Evolutionary conservation across 2,329 filamentous ascomycete genomes (phyloP).

Genomic region (Aspergillus sp.): DNA sequence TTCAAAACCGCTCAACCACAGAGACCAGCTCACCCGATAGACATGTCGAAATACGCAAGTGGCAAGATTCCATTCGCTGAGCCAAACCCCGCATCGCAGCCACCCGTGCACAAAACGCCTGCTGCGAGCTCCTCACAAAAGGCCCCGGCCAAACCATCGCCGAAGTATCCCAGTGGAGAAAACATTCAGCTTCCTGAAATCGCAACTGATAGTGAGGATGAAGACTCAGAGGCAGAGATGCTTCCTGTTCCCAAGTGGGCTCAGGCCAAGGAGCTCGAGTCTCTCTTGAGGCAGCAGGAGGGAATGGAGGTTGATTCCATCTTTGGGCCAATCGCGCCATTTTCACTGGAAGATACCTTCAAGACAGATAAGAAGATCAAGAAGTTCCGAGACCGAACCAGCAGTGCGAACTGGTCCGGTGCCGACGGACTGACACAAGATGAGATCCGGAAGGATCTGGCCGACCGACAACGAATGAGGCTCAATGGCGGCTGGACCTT

Average conservation of each 20-base stretch:
- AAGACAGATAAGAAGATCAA: slow-evolving; percentile 81
- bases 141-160: slow-evolving; percentile 59
- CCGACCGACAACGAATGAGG: slow-evolving; percentile 72
- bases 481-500: slow-evolving; percentile 84
- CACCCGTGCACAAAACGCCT: slow-evolving; percentile 61
- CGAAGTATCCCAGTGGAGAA: slow-evolving; percentile 83
- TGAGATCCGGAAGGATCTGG: slow-evolving; percentile 75
- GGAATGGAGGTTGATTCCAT: slow-evolving; percentile 70
- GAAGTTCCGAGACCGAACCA: slow-evolving; percentile 85
- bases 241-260: slow-evolving; percentile 77
- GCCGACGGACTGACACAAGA: slow-evolving; percentile 81
- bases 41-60: slow-evolving; percentile 83
- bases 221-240: slow-evolving; percentile 60
- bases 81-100: slow-evolving; percentile 50
- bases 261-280: slow-evolving; percentile 75
- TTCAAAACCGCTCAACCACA: slow-evolving; percentile 49
- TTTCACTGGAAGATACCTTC: slow-evolving; percentile 97
- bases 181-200: slow-evolving; percentile 91
- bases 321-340: slow-evolving; percentile 80
- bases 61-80: slow-evolving; percentile 87
- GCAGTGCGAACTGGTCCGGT: slow-evolving; percentile 88
- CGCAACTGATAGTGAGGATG: slow-evolving; percentile 87
- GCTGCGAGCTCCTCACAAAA: slow-evolving; percentile 46
- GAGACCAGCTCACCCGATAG: slow-evolving; percentile 65
- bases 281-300: slow-evolving; percentile 75